These are phyloP conservation scores for Penicillium sp. DNA, from an alignment of 2,329 filamentous ascomycete species.

Conservation along the genomic window DNA sequence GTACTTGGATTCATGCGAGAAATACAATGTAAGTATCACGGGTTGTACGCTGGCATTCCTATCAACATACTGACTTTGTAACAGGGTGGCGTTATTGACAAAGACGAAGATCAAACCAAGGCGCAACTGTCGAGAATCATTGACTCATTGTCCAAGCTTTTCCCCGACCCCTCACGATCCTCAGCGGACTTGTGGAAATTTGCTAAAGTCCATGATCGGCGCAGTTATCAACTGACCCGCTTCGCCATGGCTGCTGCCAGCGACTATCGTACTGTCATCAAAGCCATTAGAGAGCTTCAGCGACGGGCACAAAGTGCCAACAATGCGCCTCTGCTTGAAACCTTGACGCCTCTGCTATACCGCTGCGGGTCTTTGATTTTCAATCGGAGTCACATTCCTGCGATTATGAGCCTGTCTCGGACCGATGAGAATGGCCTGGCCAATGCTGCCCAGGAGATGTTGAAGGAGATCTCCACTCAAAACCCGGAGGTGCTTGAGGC, in stretches of 20 bases:
- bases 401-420: conserved; percentile 83
- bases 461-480: conserved; percentile 86
- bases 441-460: conserved; percentile 76
- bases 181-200: conserved; percentile 82
- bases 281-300: conserved; percentile 84
- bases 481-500: conserved; percentile 90
- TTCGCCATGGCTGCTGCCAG: conserved; percentile 81
- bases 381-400: conserved; percentile 88
- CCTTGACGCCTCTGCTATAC: conserved; percentile 77
- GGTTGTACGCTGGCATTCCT: background rate
- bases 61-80: background rate
- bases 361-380: conserved; percentile 81
- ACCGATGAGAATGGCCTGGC: conserved; percentile 78
- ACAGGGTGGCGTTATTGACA: conserved; percentile 70
- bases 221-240: conserved; percentile 83
- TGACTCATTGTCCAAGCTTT: conserved; percentile 67
- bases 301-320: conserved; percentile 71
- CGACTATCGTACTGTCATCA: conserved; percentile 87
- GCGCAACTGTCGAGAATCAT: conserved; percentile 70
- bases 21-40: conserved; percentile 62
- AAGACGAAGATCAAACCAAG: conserved; percentile 65
- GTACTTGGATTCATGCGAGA: conserved; percentile 82
- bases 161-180: conserved; percentile 72
- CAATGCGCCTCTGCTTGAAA: conserved; percentile 68
- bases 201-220: conserved; percentile 83